Conservation (phyloP, 148 eudicot genomes). For the Chenopodium formosanum region DNA sequence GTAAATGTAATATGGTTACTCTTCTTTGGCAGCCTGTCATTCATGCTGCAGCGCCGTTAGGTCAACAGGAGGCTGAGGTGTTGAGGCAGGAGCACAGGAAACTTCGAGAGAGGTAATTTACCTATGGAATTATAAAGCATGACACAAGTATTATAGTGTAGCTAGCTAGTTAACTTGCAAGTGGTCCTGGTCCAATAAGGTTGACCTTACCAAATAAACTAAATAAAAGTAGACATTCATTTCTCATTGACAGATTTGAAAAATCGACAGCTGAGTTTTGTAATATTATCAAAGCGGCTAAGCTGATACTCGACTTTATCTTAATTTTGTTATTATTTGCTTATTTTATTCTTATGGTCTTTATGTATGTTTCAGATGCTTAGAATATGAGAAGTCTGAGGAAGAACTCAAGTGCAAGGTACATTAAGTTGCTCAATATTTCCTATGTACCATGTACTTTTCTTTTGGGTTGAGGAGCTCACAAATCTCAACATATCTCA, state of each 20-base stretch:
- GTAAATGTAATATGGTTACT: background rate
- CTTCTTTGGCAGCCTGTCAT: slow-evolving; percentile 37
- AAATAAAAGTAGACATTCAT: background rate
- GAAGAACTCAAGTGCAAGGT: slow-evolving; percentile 61
- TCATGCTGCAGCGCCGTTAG: slow-evolving; percentile 23
- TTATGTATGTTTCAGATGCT: slow-evolving; percentile 45
- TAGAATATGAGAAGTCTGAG: slow-evolving; percentile 45
- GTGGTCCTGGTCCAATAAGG: too few relatives aligned
- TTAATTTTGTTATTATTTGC: background rate
- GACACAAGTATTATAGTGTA: too few relatives aligned
- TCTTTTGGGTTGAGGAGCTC: background rate
- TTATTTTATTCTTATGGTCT: background rate
- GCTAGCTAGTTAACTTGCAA: too few relatives aligned
- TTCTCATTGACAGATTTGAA: background rate
- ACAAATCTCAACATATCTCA: background rate
- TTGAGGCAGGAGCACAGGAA: slow-evolving; percentile 48
- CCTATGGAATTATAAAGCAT: background rate
- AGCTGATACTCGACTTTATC: background rate
- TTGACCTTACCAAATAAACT: too few relatives aligned
- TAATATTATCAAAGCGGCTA: background rate
- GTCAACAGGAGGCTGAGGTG: slow-evolving; percentile 32
- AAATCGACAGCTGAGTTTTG: background rate
- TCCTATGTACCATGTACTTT: background rate
- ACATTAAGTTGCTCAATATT: slow-evolving; percentile 15
- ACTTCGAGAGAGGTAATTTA: slow-evolving; percentile 57